Base-by-base conservation (phyloP, 345 rosid species). In the Heritiera littoralis region DNA sequence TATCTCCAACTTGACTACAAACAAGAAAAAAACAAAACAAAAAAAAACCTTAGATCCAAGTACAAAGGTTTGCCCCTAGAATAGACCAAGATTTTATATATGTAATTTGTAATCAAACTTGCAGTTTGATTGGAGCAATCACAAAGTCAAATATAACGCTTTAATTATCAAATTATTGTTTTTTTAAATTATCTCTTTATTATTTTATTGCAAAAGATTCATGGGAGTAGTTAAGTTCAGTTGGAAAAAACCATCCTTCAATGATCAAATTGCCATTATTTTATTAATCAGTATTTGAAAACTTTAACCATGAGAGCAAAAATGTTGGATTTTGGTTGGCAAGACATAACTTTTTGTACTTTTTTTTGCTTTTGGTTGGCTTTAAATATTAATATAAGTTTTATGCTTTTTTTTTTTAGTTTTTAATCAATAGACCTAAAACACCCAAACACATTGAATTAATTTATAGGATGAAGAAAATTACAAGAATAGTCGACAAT, bases 161-260 rank as follows among this genome's bases (percentile, higher is more conserved):
- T 46, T 2, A 9, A 45, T 13, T 20, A 64, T 4, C 8, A 10
- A 20, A 58, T 20, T n/a, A 58, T 20, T n/a, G 28, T 10, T 2
- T 58, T 58, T 58, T 7, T 7, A 20, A 54, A 54, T 54, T 15
- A 54, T 15, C 2, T 54, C 20, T 17, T 17, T 54, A 51, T 54
- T 58, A 58, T 58, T 58, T 58, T 58, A 58, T 58, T n/a, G 30
- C 15, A 28, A 78, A 58, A 40, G 63, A 30, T 13, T 43, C 5
- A 15, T 43, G 78, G 69, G 78, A 78, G 87, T 52, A 18, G 87
- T 85, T 85, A 78, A 43, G 41, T 35, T 75, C 11, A 9, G 49
- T 66, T 1, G 45, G 69, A 28, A 74, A 83, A 40, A 11, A 2
- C 48, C 23, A 49, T 20, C n/a, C 43, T 28, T 45, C 15, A 41